A percentile compares a stretch with the other conserved stretches of the same genome.
Evolutionary conservation across 768 basidiomycete genomes (phyloP).

Genomic region (Xanthoconium purpureum): DNA sequence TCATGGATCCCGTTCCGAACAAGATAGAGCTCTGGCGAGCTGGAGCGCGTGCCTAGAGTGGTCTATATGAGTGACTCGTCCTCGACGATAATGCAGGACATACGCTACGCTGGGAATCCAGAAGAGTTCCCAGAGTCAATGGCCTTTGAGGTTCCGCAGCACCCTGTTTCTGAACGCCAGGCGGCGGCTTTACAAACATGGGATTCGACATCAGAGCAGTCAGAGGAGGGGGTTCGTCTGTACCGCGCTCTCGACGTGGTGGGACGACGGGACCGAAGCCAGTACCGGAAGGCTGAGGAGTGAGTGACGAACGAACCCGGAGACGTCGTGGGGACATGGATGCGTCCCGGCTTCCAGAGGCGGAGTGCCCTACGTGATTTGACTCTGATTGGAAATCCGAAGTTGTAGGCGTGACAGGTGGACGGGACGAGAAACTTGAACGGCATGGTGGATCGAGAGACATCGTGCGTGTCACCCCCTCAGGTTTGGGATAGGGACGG

Average conservation of each 20-base stretch:
- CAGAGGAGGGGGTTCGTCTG: conserved; percentile 70
- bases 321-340: conserved; percentile 47
- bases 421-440: conserved; percentile 21
- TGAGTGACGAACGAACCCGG: conserved; percentile 65
- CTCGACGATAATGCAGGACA: conserved; percentile 24
- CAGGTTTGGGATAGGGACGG: conserved; percentile 33
- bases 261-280: conserved; percentile 42
- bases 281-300: conserved; percentile 56
- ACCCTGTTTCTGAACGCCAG: conserved; percentile 23
- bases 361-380: conserved; percentile 15
- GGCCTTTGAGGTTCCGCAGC: conserved; percentile 29
- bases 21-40: conserved; percentile 52
- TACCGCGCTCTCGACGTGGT: conserved; percentile 43
- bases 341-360: conserved; percentile 33
- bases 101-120: conserved; percentile 55
- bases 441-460: conserved; percentile 63
- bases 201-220: conserved; percentile 61
- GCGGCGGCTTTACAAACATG: conserved; percentile 64
- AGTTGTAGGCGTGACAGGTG: conserved; percentile 33
- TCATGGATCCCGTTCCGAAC: conserved; percentile 40
- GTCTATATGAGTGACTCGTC: background rate
- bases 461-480: conserved; percentile 55
- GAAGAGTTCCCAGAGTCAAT: conserved; percentile 56
- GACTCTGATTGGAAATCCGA: conserved; percentile 30
- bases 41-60: conserved; percentile 45